Conservation (phyloP, 75 land plant species). For the Picea sitchensis region DNA sequence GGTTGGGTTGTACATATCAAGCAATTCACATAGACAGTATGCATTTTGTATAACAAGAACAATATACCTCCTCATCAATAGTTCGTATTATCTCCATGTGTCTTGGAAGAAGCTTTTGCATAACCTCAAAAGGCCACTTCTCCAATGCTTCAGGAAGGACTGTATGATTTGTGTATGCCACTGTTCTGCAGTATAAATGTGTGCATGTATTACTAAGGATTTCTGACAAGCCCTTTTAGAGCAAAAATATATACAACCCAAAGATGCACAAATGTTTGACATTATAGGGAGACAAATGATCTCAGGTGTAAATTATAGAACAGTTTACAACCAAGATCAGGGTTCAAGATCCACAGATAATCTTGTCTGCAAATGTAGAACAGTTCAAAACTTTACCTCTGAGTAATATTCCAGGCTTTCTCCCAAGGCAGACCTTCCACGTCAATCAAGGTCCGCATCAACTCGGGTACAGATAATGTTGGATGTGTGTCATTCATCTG, state of each 20-base stretch:
- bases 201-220: not conserved
- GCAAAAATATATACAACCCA: not conserved
- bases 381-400: slow-evolving; percentile 43
- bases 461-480: slow-evolving; percentile 90
- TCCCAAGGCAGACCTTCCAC: slow-evolving; percentile 82
- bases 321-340: no score
- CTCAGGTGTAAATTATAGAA: no score
- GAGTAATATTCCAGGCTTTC: slow-evolving; percentile 91
- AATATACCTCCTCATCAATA: slow-evolving; percentile 84
- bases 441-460: slow-evolving; percentile 83
- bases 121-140: slow-evolving; percentile 86
- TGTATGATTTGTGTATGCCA: slow-evolving; percentile 97
- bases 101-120: slow-evolving; percentile 87
- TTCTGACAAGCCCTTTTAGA: not conserved
- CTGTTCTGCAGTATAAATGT: slow-evolving; percentile 51
- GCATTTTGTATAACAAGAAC: not conserved
- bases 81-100: slow-evolving; percentile 84
- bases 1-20: not conserved
- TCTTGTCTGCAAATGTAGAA: not conserved
- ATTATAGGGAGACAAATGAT: not conserved
- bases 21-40: not conserved
- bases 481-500: slow-evolving; percentile 99
- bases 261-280: not conserved
- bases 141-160: slow-evolving; percentile 98
- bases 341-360: no score